Base-by-base conservation (phyloP, 441 rosid genomes). In the Eutrema salsugineum region DNA sequence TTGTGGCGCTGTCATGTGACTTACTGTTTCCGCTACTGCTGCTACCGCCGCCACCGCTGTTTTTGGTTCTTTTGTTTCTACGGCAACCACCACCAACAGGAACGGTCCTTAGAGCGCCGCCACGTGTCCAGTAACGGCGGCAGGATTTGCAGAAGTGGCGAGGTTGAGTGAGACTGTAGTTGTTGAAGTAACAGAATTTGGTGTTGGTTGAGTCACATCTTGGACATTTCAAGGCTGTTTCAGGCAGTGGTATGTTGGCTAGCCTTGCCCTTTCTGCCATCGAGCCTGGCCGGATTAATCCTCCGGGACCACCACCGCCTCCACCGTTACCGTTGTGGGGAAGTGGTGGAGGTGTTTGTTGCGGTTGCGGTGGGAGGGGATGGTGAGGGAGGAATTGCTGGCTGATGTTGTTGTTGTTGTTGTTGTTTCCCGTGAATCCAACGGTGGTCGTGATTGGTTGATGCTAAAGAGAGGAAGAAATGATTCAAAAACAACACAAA, bases 101-200 rank as follows among this genome's bases (percentile, higher is more conserved):
- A 48, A 84, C 88, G 66, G 58, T 84, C 55, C 91, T 74, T 61
- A 86, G 73, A 43, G 88, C 85, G 0, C 91, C 91, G 11, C 88
- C 88, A 63, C 80, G 79, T 24, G 91, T 86, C 91, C 91, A 86
- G 64, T 86, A 86, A 62, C 91, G 83, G 36, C 91, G 88, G 56
- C 91, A 86, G 0, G 87, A 62, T 71, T 86, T 86, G 71, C 91
- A 86, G 63, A 86, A 84, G 84, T 86, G 91, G 65, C 91, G 88
- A 2, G 91, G 91, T 65, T 87, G 91, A 28, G 88, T 75, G 59
- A 87, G 83, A 77, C 84, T 84, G 32, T 87, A 87, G 83, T 87
- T 87, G 65, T 87, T 87, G 81, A 75, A 87, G 83, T 87, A 87
- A 66, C 91, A 87, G 63, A 87, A 87, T 42, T 87, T 87, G 28